Evolutionary conservation across 805 yeast species (phyloP).

Genomic region (Scheffersomyces coipomensis): DNA sequence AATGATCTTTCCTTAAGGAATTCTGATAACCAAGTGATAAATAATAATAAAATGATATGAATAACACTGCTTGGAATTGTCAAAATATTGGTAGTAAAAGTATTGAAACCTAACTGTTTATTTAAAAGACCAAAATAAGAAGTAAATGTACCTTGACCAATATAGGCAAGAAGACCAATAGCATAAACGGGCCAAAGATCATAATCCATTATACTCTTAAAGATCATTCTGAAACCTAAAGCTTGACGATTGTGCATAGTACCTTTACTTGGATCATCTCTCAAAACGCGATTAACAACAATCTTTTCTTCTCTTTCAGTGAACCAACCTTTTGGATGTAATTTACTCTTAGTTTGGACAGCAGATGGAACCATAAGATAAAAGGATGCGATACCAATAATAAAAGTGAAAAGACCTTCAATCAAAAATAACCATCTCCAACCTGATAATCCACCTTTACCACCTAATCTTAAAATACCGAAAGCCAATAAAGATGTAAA

Average conservation of each 20-base stretch:
- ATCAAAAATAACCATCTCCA: conserved; percentile 66
- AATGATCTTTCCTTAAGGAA: conserved; percentile 20
- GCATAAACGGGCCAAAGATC: conserved; percentile 37
- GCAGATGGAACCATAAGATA: conserved; percentile 53
- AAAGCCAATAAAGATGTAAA: conserved; percentile 40
- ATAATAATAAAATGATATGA: conserved; percentile 32
- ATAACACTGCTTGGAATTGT: conserved; percentile 23
- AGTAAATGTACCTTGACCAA: conserved; percentile 15
- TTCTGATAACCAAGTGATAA: conserved; percentile 37
- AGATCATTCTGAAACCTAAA: conserved; percentile 38
- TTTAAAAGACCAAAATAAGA: conserved; percentile 10
- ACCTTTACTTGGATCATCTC: conserved; percentile 64
- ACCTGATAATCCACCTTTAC: conserved; percentile 43
- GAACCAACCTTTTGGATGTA: conserved; percentile 46
- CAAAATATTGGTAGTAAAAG: conserved; percentile 19
- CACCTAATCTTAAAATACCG: conserved; percentile 53
- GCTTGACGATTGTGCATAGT: conserved; percentile 65
- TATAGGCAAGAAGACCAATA: conserved; percentile 33
- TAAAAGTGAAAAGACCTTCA: conserved; percentile 56
- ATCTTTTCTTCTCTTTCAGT: conserved; percentile 55
- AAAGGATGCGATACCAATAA: conserved; percentile 45
- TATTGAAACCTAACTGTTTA: conserved; percentile 19
- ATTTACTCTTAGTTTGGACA: conserved; percentile 48
- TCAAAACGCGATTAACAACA: conserved; percentile 53
- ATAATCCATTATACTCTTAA: conserved; percentile 44